Percentiles rank a stretch among this genome's conserved stretches.
These are phyloP conservation scores for Saturnispora bothae DNA, from an alignment of 805 yeast genomes.

Conservation along the genomic window DNA sequence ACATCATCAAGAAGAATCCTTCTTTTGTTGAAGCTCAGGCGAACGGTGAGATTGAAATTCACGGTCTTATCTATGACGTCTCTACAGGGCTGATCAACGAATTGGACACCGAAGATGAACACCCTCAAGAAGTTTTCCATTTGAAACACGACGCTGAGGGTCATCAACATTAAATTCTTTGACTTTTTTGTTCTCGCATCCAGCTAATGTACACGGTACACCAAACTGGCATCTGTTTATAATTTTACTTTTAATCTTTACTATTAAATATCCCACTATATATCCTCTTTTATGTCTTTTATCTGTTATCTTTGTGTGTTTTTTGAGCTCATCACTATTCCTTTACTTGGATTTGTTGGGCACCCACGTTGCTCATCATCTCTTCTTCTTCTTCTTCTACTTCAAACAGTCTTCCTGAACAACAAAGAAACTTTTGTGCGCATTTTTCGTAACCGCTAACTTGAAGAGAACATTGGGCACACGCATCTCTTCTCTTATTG, in stretches of 20 bases:
- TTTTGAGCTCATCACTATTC: too few species aligned
- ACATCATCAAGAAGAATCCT: conserved; percentile 53
- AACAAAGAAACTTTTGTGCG: not conserved
- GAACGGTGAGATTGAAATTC: conserved; percentile 56
- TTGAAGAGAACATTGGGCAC: not conserved
- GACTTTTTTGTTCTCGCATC: too few species aligned
- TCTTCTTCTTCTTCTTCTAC: not conserved
- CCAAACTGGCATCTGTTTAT: too few species aligned
- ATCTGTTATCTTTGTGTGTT: too few species aligned
- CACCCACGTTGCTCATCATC: too few species aligned
- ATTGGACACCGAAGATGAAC: conserved; percentile 21
- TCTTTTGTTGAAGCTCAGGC: conserved; percentile 57
- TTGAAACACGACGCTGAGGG: conserved; percentile 14
- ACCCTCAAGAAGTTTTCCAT: conserved; percentile 20
- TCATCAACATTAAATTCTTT: conserved; percentile 7
- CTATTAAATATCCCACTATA: too few species aligned
- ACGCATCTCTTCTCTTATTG: not conserved
- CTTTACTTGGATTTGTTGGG: too few species aligned
- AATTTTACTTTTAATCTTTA: too few species aligned
- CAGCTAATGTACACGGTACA: too few species aligned
- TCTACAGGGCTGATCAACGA: conserved; percentile 52
- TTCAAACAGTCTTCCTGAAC: not conserved
- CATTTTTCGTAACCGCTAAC: not conserved
- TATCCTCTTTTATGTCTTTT: too few species aligned
- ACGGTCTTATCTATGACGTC: conserved; percentile 81